Base-by-base conservation (phyloP, 768 basidiomycete species). In the Erythrobasidium yunnanense region DNA sequence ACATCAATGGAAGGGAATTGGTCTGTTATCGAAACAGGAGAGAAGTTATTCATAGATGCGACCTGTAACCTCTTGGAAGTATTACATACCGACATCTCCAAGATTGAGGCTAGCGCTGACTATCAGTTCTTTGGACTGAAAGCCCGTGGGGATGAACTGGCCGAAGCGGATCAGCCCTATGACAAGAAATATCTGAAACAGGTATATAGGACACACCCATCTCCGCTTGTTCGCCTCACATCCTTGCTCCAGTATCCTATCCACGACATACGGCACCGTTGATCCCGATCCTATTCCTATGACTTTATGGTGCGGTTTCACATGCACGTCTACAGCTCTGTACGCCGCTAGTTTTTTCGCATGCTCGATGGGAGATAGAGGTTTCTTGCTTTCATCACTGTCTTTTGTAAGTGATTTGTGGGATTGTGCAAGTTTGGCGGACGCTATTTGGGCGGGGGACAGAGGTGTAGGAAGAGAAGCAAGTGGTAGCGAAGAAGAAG, bases 101-200 rank as follows among this genome's bases (percentile, higher is more conserved):
- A 73, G 57, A 62, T 72, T 73, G 1, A 73, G 30, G 5, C 72
- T 82, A 20, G 85, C 84, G 46, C 81, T 80, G 57, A 96, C 84
- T 73, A 99, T 96, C 66, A 99, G 83, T 73, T 93, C 85, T 74
- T 90, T 92, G 13, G 90, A 92, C 77, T 99, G 93, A 77, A 96
- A 97, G 18, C 92, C 88, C 78, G 74, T 73, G 30, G 72, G 72
- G 32, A 73, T 66, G 58, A 66, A 73, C 4, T 92, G 82, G n/a
- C n/a, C n/a, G n/a, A n/a, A n/a, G n/a, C n/a, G n/a, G n/a, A n/a
- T n/a, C n/a, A n/a, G n/a, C n/a, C n/a, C n/a, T n/a, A n/a, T n/a
- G n/a, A n/a, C n/a, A n/a, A n/a, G n/a, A n/a, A n/a, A n/a, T n/a
- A n/a, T n/a, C n/a, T n/a, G n/a, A n/a, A n/a, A n/a, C n/a, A n/a